Conservation (phyloP, 2,329 filamentous ascomycete genomes). For the Xylaria hypoxylon region DNA sequence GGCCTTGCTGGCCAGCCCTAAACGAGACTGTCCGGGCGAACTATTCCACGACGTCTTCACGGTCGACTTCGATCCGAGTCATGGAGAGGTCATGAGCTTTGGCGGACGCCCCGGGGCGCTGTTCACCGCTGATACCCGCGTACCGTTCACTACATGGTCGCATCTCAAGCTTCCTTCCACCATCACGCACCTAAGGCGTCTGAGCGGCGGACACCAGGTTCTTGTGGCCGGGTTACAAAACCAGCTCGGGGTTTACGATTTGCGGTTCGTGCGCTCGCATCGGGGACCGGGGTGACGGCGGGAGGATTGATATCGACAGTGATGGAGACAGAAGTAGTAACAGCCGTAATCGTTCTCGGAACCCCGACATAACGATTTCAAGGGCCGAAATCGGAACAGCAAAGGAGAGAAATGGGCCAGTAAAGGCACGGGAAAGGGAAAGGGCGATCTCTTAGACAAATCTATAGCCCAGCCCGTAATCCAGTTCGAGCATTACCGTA, state of each 20-base stretch:
- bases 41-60: slow-evolving; percentile 59
- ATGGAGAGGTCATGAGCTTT: slow-evolving; percentile 61
- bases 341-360: background rate
- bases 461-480: slow-evolving; percentile 56
- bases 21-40: background rate
- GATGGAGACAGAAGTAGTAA: slow-evolving; percentile 8
- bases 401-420: background rate
- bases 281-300: background rate
- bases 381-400: background rate
- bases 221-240: slow-evolving; percentile 64
- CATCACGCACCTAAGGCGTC: slow-evolving; percentile 62
- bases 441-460: background rate
- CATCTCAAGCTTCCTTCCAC: slow-evolving; percentile 53
- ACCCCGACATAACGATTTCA: background rate
- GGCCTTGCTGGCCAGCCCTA: slow-evolving; percentile 47
- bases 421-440: background rate
- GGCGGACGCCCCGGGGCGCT: slow-evolving; percentile 63
- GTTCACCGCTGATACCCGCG: slow-evolving; percentile 60
- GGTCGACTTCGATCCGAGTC: slow-evolving; percentile 59
- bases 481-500: slow-evolving; percentile 62
- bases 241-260: slow-evolving; percentile 67
- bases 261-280: slow-evolving; percentile 56
- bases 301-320: background rate
- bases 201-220: slow-evolving; percentile 60
- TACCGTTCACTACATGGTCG: slow-evolving; percentile 38